These are phyloP conservation scores for Heracleum sosnowskyi DNA, from an alignment of 129 eudicot species.

Conservation along the genomic window DNA sequence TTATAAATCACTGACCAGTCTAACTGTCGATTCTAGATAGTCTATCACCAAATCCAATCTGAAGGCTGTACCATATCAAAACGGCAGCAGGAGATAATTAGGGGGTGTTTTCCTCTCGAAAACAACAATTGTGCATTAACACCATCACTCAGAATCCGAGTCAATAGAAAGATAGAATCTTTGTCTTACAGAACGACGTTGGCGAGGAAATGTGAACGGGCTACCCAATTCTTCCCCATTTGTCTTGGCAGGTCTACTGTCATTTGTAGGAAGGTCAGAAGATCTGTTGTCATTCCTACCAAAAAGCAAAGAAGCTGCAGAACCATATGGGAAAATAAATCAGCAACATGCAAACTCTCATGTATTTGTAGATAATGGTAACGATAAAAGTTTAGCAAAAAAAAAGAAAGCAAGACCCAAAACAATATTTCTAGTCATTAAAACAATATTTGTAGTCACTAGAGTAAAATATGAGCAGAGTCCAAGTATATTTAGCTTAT, in stretches of 20 bases:
- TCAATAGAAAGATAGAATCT: constrained; percentile 41
- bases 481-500: background rate
- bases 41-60: background rate
- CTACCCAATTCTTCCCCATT: constrained; percentile 55
- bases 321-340: constrained; percentile 14
- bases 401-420: background rate
- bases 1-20: constrained; percentile 5
- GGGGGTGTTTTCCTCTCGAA: background rate
- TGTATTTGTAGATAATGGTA: background rate
- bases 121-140: background rate
- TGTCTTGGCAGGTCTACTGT: constrained; percentile 32
- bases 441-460: background rate
- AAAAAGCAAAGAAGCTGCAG: constrained; percentile 62
- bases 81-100: background rate
- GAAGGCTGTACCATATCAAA: constrained; percentile 6
- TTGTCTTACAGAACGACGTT: constrained; percentile 41
- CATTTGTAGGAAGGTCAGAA: constrained; percentile 24
- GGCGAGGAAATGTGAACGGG: constrained; percentile 31
- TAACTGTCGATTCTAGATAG: background rate
- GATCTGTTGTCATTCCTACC: constrained; percentile 35
- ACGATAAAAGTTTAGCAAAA: background rate
- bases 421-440: background rate
- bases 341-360: background rate
- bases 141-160: constrained; percentile 41
- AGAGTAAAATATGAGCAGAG: background rate